Evolutionary conservation across 2,329 filamentous ascomycete genomes (phyloP).

Genomic region (Elsinoe necatrix): DNA sequence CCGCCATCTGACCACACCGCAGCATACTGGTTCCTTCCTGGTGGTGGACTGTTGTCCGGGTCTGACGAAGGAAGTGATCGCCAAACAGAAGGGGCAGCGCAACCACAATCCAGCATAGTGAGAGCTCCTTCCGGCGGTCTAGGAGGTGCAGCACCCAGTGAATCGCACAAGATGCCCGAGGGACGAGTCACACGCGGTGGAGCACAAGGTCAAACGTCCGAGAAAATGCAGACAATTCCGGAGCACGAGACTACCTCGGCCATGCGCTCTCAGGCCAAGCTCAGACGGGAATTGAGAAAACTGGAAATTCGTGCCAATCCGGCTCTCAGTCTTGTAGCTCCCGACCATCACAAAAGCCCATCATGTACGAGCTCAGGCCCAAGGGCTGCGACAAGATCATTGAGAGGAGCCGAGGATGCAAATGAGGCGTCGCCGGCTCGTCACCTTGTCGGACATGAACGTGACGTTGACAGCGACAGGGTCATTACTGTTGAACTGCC

Average conservation of each 20-base stretch:
- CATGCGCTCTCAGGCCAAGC: background rate
- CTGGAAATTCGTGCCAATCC: constrained; percentile 13
- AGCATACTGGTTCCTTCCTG: constrained; percentile 2
- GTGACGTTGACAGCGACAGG: too few relatives aligned
- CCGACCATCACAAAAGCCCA: background rate
- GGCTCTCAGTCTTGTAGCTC: background rate
- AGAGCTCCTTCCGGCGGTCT: background rate
- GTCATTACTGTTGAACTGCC: too few relatives aligned
- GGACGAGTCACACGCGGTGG: too few relatives aligned
- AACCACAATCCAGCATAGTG: background rate
- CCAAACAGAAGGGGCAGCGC: background rate
- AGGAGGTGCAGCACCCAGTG: background rate
- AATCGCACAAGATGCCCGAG: background rate
- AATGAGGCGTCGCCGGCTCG: too few relatives aligned
- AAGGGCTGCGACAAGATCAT: background rate
- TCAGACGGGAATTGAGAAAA: constrained; percentile 6
- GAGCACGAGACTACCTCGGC: background rate
- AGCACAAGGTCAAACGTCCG: background rate
- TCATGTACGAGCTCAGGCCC: background rate
- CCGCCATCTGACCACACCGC: background rate
- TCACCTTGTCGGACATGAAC: too few relatives aligned
- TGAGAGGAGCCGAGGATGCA: background rate
- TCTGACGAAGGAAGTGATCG: background rate
- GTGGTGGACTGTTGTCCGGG: background rate
- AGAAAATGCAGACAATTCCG: background rate